Percentiles rank a stretch among this genome's conserved stretches.
These are phyloP conservation scores for Pyrenophora tritici-repentis DNA, from an alignment of 2,329 filamentous ascomycete genomes.

Conservation along the genomic window DNA sequence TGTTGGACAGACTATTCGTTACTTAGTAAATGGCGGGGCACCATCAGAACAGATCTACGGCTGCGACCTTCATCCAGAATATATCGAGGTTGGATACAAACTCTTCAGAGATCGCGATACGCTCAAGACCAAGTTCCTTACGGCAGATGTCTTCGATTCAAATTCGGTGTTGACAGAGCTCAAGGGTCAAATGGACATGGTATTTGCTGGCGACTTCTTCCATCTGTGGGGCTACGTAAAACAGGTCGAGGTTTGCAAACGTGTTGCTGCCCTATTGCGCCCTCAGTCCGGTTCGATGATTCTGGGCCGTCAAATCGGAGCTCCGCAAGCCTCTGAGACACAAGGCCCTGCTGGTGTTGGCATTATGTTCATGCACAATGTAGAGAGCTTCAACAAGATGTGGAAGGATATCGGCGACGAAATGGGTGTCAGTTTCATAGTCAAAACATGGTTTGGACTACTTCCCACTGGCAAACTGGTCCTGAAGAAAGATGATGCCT, in stretches of 20 bases:
- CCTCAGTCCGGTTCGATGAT: constrained; percentile 54
- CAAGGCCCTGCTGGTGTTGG: constrained; percentile 18
- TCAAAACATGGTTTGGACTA: constrained; percentile 23
- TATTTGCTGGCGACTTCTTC: constrained; percentile 51
- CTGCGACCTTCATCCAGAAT: constrained; percentile 47
- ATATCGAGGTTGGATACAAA: constrained; percentile 60
- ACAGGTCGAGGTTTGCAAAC: constrained; percentile 40
- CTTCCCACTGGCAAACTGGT: constrained; percentile 13
- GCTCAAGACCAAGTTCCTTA: constrained; percentile 56
- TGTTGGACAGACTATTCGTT: constrained; percentile 52
- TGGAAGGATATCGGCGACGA: constrained; percentile 48
- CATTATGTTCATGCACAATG: constrained; percentile 42
- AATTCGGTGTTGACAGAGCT: constrained; percentile 34
- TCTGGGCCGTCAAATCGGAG: constrained; percentile 58
- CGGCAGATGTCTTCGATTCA: constrained; percentile 54
- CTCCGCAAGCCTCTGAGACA: constrained; percentile 25
- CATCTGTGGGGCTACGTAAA: constrained; percentile 49
- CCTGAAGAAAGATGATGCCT: constrained; percentile 20
- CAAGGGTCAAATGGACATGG: constrained; percentile 42
- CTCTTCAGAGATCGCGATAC: constrained; percentile 42
- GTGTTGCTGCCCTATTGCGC: constrained; percentile 40
- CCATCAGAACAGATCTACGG: constrained; percentile 48
- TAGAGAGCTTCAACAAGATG: constrained; percentile 41
- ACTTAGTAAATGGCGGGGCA: constrained; percentile 47
- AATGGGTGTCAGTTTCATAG: constrained; percentile 33